phyloP scores from a whole-genome alignment of 192 early-diverging fungal species.

The Obelidium mucronatum region DNA sequence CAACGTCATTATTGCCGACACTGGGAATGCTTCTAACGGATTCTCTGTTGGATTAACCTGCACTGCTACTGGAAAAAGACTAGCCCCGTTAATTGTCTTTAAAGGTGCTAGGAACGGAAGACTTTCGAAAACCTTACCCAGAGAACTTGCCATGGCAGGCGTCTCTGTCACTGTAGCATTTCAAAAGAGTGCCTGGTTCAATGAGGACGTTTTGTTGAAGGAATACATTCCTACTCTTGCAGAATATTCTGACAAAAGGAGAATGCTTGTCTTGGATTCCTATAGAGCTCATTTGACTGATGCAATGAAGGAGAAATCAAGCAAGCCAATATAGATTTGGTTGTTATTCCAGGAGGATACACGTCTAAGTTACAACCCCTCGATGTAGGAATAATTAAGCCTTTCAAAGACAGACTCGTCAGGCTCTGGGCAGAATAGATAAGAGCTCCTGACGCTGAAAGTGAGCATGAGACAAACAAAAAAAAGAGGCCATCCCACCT shows the following conservation, averaged over 20 bases:
- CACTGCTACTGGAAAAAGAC: conserved; percentile 46
- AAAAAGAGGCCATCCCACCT: not conserved
- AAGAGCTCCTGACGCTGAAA: not conserved
- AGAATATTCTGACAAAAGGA: not conserved
- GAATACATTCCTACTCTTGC: not conserved
- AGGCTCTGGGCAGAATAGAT: not conserved
- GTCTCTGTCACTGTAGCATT: not conserved
- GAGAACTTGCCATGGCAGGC: not conserved
- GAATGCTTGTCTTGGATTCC: not conserved
- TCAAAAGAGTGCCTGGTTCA: not conserved
- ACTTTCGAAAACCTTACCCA: not conserved
- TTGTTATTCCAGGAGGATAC: conserved; percentile 12
- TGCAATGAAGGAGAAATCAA: not conserved
- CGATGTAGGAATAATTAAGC: no score
- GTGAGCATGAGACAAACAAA: not conserved
- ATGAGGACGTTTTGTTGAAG: not conserved
- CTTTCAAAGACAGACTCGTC: conserved; percentile 6
- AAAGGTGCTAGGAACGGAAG: conserved; percentile 10
- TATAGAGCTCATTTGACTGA: not conserved
- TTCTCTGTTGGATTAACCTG: conserved; percentile 30
- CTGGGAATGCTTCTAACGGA: conserved; percentile 36
- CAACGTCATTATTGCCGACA: conserved; percentile 35
- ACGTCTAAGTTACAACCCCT: not conserved
- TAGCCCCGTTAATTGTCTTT: not conserved
- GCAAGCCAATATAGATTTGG: not conserved